Conservation (phyloP, 2,329 filamentous ascomycete genomes). For the Eutypa lata region DNA sequence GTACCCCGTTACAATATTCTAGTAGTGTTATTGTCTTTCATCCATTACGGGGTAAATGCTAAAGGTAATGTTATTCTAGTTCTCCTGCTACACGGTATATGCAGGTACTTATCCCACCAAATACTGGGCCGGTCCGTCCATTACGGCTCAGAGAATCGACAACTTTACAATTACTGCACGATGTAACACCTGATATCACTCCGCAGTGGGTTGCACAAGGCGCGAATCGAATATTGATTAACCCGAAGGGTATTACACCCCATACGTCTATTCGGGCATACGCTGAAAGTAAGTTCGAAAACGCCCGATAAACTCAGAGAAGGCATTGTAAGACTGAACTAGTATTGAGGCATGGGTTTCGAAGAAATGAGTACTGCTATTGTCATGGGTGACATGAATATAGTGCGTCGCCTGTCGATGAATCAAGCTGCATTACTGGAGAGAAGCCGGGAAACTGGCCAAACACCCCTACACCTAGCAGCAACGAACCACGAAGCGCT, state of each 20-base stretch:
- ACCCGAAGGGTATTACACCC: background rate
- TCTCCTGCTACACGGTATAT: no score
- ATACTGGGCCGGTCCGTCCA: no score
- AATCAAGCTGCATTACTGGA: background rate
- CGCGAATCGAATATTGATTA: no score
- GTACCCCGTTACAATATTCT: background rate
- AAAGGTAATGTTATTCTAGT: no score
- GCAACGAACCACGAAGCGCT: background rate
- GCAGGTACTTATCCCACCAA: no score
- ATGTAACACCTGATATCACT: no score
- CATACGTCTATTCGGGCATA: background rate
- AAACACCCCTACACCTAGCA: background rate
- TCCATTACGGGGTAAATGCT: background rate
- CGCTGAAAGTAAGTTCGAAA: background rate
- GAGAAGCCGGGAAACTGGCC: background rate
- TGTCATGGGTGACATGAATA: background rate
- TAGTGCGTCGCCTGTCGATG: background rate
- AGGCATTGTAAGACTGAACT: background rate
- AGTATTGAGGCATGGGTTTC: background rate
- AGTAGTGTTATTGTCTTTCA: background rate
- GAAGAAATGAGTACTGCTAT: background rate
- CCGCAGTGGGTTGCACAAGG: no score
- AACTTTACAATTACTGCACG: no score
- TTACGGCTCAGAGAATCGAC: no score
- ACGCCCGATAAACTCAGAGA: background rate